Evolutionary conservation across 2,329 filamentous ascomycete species (phyloP), one percentile per base, ranked within the genome.

Genomic region (Chrysoporthe cubensis): DNA sequence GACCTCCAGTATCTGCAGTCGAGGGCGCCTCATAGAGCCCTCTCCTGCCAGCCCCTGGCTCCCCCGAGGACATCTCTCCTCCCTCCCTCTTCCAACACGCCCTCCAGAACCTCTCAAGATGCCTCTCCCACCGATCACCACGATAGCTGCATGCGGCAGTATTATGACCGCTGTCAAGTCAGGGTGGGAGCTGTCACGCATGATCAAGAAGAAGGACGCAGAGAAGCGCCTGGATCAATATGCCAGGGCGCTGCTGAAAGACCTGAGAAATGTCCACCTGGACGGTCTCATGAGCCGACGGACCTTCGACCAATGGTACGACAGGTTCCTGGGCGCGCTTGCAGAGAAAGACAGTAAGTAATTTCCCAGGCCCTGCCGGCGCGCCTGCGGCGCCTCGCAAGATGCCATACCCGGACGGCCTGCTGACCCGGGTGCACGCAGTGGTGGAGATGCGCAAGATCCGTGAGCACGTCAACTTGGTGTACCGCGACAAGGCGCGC

Each of bases 121-220:
- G 74, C 65, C 63, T 37, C 68, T 75, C 52, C 72, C 74, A 5
- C 69, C 66, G 3, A 66, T 75, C 46, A 72, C 73, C 62, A 75
- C 74, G 2, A 57, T 74, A 21, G 74, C 74, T 43, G 74, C 74
- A 16, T 74, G 73, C 58, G 74, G 74, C 44, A 74, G 74, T 56
- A 64, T 76, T 57, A 71, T 76, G 66, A 76, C 74, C 1, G 72
- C 74, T 18, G 71, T 76, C 69, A 76, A 76, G 66, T 75, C 74
- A 11, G 71, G 71, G 63, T 75, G 73, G 73, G 74, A 76, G 70
- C 73, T 75, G 32, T 71, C 72, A 13, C 72, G 73, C 14, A 75
- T 76, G 74, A 62, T 75, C 50, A 74, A 73, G 69, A 69, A 70
- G 57, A 75, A 76, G 70, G 68, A 72, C 32, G 57, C 58, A 16